These are phyloP conservation scores for Taphrina deformans DNA, from an alignment of 1,139 yeast species.

Conservation along the genomic window DNA sequence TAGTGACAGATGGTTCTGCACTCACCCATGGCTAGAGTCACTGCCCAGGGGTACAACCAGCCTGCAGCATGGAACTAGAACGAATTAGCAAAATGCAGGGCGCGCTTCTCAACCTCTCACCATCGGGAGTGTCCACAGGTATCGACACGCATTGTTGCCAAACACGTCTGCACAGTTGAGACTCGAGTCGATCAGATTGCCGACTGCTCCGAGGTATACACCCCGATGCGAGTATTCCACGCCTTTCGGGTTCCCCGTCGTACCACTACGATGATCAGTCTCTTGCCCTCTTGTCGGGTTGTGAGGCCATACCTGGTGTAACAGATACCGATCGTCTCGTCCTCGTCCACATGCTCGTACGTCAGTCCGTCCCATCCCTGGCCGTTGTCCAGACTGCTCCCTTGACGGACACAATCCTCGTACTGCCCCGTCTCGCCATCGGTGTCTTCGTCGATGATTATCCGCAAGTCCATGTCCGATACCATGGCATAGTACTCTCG, in stretches of 20 bases:
- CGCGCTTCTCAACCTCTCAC: no score
- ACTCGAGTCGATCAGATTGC: conserved; percentile 45
- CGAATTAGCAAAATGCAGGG: not conserved
- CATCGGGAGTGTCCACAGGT: conserved; percentile 49
- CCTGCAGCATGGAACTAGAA: conserved; percentile 47
- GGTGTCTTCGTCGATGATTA: conserved; percentile 44
- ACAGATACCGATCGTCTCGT: conserved; percentile 43
- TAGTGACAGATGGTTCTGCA: not conserved
- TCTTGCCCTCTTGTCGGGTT: conserved; percentile 12
- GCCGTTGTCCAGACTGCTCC: conserved; percentile 39
- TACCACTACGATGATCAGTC: conserved; percentile 70
- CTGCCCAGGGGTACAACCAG: conserved; percentile 49
- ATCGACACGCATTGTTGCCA: conserved; percentile 44
- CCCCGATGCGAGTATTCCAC: conserved; percentile 61
- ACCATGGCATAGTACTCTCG: conserved; percentile 44
- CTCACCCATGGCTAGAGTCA: conserved; percentile 47
- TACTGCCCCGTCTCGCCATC: conserved; percentile 41
- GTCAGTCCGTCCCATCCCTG: conserved; percentile 42
- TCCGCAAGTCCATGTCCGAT: conserved; percentile 38
- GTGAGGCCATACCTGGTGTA: not conserved
- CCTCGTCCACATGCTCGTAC: conserved; percentile 44
- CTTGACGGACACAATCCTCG: conserved; percentile 42
- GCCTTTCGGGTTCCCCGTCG: conserved; percentile 77
- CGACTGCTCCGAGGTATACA: conserved; percentile 45
- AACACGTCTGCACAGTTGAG: conserved; percentile 44